Percentiles rank a stretch among this genome's conserved stretches.
These are phyloP conservation scores for Circinella umbellata DNA, from an alignment of 371 early-diverging fungal genomes.

Conservation along the genomic window DNA sequence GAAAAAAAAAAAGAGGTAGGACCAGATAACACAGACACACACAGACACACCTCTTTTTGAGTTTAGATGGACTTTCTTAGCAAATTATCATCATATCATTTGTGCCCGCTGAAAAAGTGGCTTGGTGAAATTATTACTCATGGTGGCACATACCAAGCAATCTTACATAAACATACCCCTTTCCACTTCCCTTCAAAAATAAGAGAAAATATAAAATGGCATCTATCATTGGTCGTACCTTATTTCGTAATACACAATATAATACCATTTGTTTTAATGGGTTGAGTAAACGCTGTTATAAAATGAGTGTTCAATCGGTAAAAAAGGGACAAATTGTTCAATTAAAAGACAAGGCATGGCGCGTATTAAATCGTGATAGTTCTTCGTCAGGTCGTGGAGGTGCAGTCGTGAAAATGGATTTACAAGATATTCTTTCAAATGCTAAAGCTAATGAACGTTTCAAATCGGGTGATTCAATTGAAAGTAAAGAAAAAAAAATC, in stretches of 20 bases:
- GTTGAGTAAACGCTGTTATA: constrained; percentile 36
- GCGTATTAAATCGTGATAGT: constrained; percentile 48
- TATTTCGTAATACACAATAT: background rate
- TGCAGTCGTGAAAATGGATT: constrained; percentile 64
- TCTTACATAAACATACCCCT: background rate
- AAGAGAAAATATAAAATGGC: background rate
- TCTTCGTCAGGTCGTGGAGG: constrained; percentile 54
- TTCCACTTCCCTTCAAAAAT: background rate
- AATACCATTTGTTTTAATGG: background rate
- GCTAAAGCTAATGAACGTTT: constrained; percentile 67
- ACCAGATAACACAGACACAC: background rate
- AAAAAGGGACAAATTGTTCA: constrained; percentile 57
- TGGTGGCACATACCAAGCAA: too few relatives aligned
- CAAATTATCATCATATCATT: too few relatives aligned
- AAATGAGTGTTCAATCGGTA: constrained; percentile 47
- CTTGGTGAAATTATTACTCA: background rate
- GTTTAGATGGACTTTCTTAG: too few relatives aligned
- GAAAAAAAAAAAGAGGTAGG: constrained; percentile 1
- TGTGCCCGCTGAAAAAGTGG: background rate
- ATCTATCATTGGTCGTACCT: background rate
- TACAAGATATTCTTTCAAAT: constrained; percentile 60
- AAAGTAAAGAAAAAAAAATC: constrained; percentile 40
- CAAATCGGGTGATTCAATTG: constrained; percentile 64
- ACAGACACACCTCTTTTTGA: too few relatives aligned
- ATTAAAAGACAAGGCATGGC: constrained; percentile 49